These are phyloP conservation scores for Zoysia matrella DNA, from an alignment of 202 grass and related monocot genomes.

Conservation along the genomic window DNA sequence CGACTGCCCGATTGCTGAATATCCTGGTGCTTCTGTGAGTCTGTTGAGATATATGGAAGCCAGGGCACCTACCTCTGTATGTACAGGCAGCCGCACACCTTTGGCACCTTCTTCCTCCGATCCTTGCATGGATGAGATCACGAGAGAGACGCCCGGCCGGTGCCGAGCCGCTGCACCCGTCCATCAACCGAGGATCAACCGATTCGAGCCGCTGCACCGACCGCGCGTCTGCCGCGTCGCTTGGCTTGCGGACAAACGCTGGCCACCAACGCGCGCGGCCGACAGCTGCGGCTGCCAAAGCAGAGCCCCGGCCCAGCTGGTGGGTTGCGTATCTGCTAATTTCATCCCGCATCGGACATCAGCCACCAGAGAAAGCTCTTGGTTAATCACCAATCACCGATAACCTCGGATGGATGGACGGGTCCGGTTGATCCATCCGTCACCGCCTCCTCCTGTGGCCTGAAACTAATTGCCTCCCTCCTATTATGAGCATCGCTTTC, in stretches of 20 bases:
- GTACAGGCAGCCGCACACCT: background rate
- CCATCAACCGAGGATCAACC: background rate
- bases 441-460: too few species aligned
- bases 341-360: background rate
- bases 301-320: background rate
- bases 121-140: too few species aligned
- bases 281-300: background rate
- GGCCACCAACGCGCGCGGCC: background rate
- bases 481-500: too few species aligned
- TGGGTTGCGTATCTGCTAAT: too few species aligned
- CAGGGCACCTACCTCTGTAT: too few species aligned
- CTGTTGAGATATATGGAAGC: too few species aligned
- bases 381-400: background rate
- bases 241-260: constrained; percentile 47
- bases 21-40: too few species aligned
- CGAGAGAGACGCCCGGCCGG: too few species aligned
- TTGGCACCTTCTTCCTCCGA: background rate
- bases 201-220: background rate
- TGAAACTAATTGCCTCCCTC: too few species aligned
- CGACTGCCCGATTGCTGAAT: too few species aligned
- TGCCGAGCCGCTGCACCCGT: too few species aligned
- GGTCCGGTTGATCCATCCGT: background rate
- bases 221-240: constrained; percentile 3
- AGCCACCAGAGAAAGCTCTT: background rate
- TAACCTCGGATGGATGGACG: background rate